Evolutionary conservation across 139 green algal species (phyloP).

Genomic region (Tetradesmus obliquus): DNA sequence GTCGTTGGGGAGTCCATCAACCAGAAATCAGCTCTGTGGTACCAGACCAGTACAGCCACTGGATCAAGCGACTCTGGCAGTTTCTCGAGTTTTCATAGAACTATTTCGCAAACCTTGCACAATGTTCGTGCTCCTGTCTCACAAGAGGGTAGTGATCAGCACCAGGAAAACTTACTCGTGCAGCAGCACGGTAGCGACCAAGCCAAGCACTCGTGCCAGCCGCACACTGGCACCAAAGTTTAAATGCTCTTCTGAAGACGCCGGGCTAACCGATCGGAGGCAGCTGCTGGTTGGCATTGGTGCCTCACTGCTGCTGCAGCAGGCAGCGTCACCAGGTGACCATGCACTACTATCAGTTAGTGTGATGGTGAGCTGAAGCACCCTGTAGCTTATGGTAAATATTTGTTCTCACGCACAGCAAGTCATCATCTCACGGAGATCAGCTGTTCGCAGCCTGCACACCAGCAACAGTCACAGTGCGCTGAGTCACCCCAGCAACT

Average conservation of each 20-base stretch:
- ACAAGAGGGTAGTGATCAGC: background rate
- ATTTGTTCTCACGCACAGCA: background rate
- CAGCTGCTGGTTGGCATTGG: background rate
- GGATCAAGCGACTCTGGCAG: background rate
- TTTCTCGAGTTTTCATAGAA: no score
- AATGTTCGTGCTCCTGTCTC: background rate
- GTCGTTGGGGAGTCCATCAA: no score
- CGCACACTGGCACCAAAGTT: background rate
- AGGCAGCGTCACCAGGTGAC: constrained; percentile 1
- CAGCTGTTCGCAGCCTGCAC: background rate
- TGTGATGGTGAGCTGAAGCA: background rate
- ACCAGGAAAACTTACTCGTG: background rate
- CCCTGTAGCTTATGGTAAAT: no score
- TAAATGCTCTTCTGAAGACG: background rate
- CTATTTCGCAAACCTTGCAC: no score
- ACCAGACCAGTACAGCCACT: background rate
- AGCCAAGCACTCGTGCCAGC: background rate
- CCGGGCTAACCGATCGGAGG: background rate
- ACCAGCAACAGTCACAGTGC: background rate
- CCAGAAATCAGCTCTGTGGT: no score
- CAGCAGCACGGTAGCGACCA: background rate
- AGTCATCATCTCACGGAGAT: background rate
- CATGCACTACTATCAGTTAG: background rate
- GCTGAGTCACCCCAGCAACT: background rate
- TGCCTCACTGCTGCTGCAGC: background rate